Evolutionary conservation across 1,139 yeast species (phyloP).

Genomic region (Pichia sp.): DNA sequence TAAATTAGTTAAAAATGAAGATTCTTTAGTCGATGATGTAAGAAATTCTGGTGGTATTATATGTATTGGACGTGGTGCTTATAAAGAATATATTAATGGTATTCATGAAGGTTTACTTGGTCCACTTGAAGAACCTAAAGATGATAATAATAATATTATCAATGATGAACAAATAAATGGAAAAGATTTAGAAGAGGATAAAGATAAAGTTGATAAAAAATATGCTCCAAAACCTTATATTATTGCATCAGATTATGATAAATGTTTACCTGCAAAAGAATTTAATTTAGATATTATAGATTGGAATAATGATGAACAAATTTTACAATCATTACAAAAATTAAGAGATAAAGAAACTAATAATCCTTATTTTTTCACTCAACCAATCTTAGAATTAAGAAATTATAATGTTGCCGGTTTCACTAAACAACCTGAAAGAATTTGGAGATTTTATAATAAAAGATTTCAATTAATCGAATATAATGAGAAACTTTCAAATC

Average conservation of each 20-base stretch:
- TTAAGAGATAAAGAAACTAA: slow-evolving; percentile 29
- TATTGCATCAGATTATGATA: slow-evolving; percentile 44
- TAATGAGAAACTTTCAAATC: slow-evolving; percentile 51
- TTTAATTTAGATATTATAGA: slow-evolving; percentile 27
- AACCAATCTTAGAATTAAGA: slow-evolving; percentile 67
- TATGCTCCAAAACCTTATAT: slow-evolving; percentile 56
- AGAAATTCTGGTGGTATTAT: slow-evolving; percentile 72
- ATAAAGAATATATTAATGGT: slow-evolving; percentile 84
- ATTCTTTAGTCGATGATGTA: slow-evolving; percentile 34
- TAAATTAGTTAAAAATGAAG: slow-evolving; percentile 36
- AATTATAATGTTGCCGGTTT: slow-evolving; percentile 77
- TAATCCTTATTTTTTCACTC: slow-evolving; percentile 58
- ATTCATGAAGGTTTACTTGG: slow-evolving; percentile 93
- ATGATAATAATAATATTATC: slow-evolving; percentile 8
- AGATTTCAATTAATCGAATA: slow-evolving; percentile 66
- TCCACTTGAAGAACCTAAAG: slow-evolving; percentile 63
- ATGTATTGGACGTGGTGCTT: slow-evolving; percentile 93
- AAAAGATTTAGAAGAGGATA: slow-evolving; percentile 26
- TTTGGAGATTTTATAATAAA: slow-evolving; percentile 70
- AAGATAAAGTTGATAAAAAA: slow-evolving; percentile 30
- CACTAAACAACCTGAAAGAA: slow-evolving; percentile 63
- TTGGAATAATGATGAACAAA: slow-evolving; percentile 21
- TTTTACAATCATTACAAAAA: slow-evolving; percentile 4
- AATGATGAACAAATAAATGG: neutral
- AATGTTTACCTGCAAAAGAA: slow-evolving; percentile 56